These are phyloP conservation scores for Gyrodon lividus DNA, from an alignment of 768 basidiomycete genomes.

Conservation along the genomic window DNA sequence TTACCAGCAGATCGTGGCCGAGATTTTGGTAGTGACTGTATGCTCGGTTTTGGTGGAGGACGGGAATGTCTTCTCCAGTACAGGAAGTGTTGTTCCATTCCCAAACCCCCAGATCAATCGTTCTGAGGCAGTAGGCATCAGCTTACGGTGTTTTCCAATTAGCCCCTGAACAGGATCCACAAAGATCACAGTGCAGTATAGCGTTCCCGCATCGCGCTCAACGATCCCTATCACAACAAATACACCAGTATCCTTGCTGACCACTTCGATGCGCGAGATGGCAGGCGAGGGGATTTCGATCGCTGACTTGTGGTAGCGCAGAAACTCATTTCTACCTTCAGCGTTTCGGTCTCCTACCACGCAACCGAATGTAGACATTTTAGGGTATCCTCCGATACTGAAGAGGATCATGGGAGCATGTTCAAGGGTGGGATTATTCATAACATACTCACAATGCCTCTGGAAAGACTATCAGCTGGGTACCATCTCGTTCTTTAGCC, in stretches of 20 bases:
- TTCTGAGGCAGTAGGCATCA: slow-evolving; percentile 61
- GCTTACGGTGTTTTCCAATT: slow-evolving; percentile 62
- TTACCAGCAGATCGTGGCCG: slow-evolving; percentile 60
- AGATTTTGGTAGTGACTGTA: slow-evolving; percentile 43
- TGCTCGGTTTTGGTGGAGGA: slow-evolving; percentile 13
- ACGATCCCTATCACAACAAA: slow-evolving; percentile 62
- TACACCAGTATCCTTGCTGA: slow-evolving; percentile 47
- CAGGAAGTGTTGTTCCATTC: slow-evolving; percentile 52
- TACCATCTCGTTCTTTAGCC: slow-evolving; percentile 45
- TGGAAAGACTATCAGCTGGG: slow-evolving; percentile 54
- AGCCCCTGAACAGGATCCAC: slow-evolving; percentile 51
- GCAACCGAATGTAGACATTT: slow-evolving; percentile 44
- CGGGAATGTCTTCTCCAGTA: slow-evolving; percentile 41
- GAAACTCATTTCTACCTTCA: slow-evolving; percentile 57
- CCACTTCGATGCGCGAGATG: slow-evolving; percentile 44
- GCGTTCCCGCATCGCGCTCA: slow-evolving; percentile 56
- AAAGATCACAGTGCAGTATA: slow-evolving; percentile 62
- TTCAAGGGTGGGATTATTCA: neutral
- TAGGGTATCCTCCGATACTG: slow-evolving; percentile 62
- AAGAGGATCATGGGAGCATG: neutral
- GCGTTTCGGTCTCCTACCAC: slow-evolving; percentile 48
- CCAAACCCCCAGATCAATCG: slow-evolving; percentile 64
- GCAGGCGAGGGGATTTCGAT: slow-evolving; percentile 56
- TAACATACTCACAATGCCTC: slow-evolving; percentile 50
- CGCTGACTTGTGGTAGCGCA: slow-evolving; percentile 53